A percentile compares a stretch with the other conserved stretches of the same genome.
Conservation (phyloP, 1,284 basidiomycete species). For the Trichosporon sp. region DNA sequence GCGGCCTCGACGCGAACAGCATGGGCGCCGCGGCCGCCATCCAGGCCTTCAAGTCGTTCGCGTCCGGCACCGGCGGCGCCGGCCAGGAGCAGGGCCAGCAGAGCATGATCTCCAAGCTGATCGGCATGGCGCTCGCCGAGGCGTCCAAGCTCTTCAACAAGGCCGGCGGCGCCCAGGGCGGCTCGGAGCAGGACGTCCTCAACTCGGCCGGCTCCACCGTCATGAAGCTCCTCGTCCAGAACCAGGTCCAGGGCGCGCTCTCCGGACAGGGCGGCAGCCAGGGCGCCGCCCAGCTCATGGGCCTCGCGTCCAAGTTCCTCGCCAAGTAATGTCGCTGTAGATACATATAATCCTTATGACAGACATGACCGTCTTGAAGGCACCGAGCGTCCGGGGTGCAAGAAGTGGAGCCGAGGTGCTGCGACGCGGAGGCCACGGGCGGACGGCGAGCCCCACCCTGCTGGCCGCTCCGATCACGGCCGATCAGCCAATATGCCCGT, state of each 20-base stretch:
- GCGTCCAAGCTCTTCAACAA: slow-evolving; percentile 61
- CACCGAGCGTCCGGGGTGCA: neutral
- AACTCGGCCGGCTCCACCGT: slow-evolving; percentile 76
- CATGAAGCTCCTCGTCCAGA: slow-evolving; percentile 67
- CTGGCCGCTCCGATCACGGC: neutral
- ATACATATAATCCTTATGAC: neutral
- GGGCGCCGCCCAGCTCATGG: slow-evolving; percentile 54
- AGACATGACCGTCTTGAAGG: neutral
- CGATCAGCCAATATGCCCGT: neutral
- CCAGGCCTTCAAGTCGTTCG: slow-evolving; percentile 60
- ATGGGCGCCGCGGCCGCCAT: slow-evolving; percentile 68
- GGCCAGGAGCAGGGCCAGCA: slow-evolving; percentile 45
- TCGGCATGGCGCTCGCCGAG: slow-evolving; percentile 78
- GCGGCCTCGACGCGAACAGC: slow-evolving; percentile 56
- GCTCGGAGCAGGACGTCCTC: slow-evolving; percentile 73
- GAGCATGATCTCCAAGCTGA: slow-evolving; percentile 55
- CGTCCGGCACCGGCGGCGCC: slow-evolving; percentile 38
- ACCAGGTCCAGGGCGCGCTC: slow-evolving; percentile 50
- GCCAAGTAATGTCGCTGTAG: slow-evolving; percentile 1
- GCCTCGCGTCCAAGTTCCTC: slow-evolving; percentile 32
- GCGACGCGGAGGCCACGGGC: neutral
- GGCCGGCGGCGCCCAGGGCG: slow-evolving; percentile 59
- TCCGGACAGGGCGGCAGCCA: slow-evolving; percentile 56
- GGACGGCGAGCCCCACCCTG: too few species aligned
- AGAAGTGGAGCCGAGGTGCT: neutral